Base-by-base conservation (phyloP, 2,329 filamentous ascomycete species). In the Immersiporthe knoxdaviesiana region DNA sequence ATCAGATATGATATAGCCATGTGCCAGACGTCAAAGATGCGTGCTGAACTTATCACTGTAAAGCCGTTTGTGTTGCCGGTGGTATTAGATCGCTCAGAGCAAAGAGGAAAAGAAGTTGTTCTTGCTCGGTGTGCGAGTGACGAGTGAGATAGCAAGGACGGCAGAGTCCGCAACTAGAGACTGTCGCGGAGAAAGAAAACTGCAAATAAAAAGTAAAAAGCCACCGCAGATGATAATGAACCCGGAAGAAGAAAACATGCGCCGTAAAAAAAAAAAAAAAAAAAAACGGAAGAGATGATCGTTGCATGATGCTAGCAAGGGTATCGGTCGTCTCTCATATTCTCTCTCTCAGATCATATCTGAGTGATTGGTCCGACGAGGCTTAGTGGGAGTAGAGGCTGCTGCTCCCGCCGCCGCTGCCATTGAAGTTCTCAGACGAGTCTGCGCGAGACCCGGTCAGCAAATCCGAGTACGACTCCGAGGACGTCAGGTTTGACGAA, bases 401-500 rank as follows among this genome's bases (percentile, higher is more conserved):
- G 66, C 64, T 71, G 65, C 67, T 67, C 47, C 65, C 68, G 27
- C 62, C 68, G 27, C 62, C 65, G 58, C 65, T 72, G 60, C 70
- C 68, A 35, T 70, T 69, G 52, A 66, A 70, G 68, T 70, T 70
- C 30, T 72, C 70, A 41, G 70, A 72, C 50, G 70, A 72, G 70
- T 72, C 70, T 72, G 63, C 68, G 56, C 58, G 65, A 56, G 63
- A 72, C 58, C 68, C 68, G 56, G 70, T 72, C 70, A 72, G 70
- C 56, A 70, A 70, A 47, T 68, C 70, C 24, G 62, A 68, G 56
- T 68, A 72, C 16, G 68, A 72, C 12, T 70, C 66, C 50, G 67
- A 66, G 41, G 70, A 71, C 37, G 65, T 68, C 68, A 70, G 54
- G 44, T 66, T 68, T 21, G 70, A 72, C 70, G 70, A 70, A 87